phyloP scores from a whole-genome alignment of 495 filamentous ascomycete genomes.

The Letharia columbiana region DNA sequence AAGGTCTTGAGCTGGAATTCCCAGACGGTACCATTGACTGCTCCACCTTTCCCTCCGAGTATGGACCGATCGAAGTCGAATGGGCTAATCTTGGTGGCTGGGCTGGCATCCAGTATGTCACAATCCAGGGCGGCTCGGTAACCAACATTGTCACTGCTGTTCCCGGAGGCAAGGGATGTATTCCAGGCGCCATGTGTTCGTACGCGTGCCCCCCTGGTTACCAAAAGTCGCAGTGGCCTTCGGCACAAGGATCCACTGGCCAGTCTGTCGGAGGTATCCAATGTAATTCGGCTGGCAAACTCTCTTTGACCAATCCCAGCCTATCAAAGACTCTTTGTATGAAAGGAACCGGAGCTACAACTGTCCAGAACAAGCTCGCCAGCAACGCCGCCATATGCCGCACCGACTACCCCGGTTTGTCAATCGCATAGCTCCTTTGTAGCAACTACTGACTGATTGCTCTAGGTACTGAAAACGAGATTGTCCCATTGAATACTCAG shows the following conservation, averaged over 20 bases:
- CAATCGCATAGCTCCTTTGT: background rate
- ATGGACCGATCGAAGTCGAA: constrained; percentile 64
- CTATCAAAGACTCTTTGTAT: constrained; percentile 66
- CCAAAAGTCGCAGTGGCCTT: constrained; percentile 90
- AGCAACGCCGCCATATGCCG: constrained; percentile 70
- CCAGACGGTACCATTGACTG: constrained; percentile 69
- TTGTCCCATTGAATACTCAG: constrained; percentile 57
- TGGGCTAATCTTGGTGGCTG: constrained; percentile 67
- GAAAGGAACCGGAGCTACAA: constrained; percentile 57
- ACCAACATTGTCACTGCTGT: constrained; percentile 58
- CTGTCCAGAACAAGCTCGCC: constrained; percentile 62
- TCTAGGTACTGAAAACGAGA: constrained; percentile 66
- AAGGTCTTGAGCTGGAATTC: constrained; percentile 60
- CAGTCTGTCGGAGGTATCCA: constrained; percentile 84
- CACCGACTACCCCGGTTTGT: constrained; percentile 85
- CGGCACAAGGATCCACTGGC: constrained; percentile 64
- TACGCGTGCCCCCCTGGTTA: constrained; percentile 90
- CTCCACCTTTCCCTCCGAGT: constrained; percentile 65
- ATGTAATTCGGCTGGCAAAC: constrained; percentile 66
- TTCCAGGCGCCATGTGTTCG: constrained; percentile 66
- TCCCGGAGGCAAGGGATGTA: constrained; percentile 44
- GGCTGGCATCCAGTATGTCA: constrained; percentile 66
- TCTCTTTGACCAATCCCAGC: constrained; percentile 64
- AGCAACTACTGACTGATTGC: constrained; percentile 16
- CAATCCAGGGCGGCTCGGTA: constrained; percentile 33